Conservation (phyloP, 192 early-diverging fungal genomes). For the Phycomyces blakesleeanus region DNA sequence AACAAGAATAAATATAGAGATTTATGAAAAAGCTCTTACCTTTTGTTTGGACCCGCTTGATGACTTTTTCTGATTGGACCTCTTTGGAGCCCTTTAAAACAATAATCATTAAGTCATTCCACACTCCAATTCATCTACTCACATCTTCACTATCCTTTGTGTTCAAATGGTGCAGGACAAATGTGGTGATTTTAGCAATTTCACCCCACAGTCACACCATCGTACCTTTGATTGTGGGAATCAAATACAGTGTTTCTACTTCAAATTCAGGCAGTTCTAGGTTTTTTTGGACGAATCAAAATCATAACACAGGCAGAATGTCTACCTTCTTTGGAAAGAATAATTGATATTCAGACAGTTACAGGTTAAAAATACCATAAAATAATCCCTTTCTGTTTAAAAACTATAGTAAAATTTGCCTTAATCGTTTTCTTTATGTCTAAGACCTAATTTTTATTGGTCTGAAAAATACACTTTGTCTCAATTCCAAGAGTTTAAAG, state of each 20-base stretch:
- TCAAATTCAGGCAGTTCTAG: conserved; percentile 2
- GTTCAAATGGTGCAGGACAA: not conserved
- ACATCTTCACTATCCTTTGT: not conserved
- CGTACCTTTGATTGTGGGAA: not conserved
- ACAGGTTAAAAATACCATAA: too few species aligned
- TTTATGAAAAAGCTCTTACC: not conserved
- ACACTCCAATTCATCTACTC: not conserved
- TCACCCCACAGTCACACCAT: not conserved
- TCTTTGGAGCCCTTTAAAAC: conserved; percentile 10
- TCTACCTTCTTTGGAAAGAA: too few species aligned
- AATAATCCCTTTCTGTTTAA: too few species aligned
- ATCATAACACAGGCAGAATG: too few species aligned
- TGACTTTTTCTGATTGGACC: conserved; percentile 1
- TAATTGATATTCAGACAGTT: too few species aligned
- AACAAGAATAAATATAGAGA: not conserved
- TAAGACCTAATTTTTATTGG: too few species aligned
- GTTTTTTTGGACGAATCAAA: too few species aligned
- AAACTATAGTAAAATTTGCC: too few species aligned
- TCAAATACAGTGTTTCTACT: too few species aligned
- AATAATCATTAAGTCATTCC: not conserved
- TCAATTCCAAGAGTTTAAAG: too few species aligned
- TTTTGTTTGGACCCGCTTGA: conserved; percentile 1
- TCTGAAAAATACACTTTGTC: too few species aligned
- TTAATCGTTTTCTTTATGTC: too few species aligned
- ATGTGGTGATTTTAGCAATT: not conserved